Base-by-base conservation (phyloP, 2,329 filamentous ascomycete genomes). In the Neonectria coccinea region DNA sequence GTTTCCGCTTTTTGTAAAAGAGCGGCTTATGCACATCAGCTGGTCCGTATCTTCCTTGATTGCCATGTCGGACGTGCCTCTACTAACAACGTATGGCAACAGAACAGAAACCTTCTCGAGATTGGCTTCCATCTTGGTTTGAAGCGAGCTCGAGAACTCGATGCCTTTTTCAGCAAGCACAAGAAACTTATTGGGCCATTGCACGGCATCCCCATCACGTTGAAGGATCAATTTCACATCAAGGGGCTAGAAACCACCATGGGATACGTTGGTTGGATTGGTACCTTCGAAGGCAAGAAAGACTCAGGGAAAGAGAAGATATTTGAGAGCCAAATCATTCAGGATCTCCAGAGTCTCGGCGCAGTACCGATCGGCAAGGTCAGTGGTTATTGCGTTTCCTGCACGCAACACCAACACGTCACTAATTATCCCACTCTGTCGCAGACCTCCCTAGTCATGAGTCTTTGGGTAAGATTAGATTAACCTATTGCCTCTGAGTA, bases 191-290 rank as follows among this genome's bases (percentile, higher is more conserved):
- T 51, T 7, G 65, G 65, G 2, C 67, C 67, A 2, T 47, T 69
- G 7, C 66, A 68, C 50, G 66, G 67, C 5, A 31, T 70, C 7
- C 67, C 67, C 5, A 29, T 70, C 5, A 64, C 52, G 4, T 42
- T 68, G 3, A 89, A 89, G 74, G 88, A 89, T 64, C 85, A 86
- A n/a, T 89, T 89, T 75, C 83, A 89, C 39, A 79, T 90, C 53
- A 83, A 83, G 63, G 87, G 85, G 4, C 72, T 83, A 4, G 85
- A 89, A 64, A 83, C 83, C 1, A 88, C 87, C 0, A 75, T 89
- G n/a, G 88, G 87, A n/a, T 89, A 89, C 68, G 82, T 86, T 5
- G 79, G 79, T 20, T 64, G 59, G 59, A 56, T 61, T 14, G 78
- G 79, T 54, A 81, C 84, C 1, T 84, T 84, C 67, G 73, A 80